These are phyloP conservation scores for Umbilicaria muhlenbergii DNA, from an alignment of 495 filamentous ascomycete genomes.

Conservation along the genomic window DNA sequence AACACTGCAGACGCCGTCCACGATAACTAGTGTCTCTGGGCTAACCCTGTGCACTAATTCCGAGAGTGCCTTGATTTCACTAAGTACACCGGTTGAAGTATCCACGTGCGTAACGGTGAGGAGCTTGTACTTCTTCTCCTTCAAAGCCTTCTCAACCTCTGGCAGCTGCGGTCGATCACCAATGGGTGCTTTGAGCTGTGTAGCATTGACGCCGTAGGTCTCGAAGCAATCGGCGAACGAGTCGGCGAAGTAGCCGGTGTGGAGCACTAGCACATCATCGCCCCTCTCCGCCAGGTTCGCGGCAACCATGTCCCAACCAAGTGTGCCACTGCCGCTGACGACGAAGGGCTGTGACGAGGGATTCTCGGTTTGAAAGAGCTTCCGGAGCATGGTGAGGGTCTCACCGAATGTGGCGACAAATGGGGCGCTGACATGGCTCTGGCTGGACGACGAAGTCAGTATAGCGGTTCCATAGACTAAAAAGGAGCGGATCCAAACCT, in stretches of 20 bases:
- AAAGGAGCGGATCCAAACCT: conserved; percentile 41
- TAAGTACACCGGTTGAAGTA: conserved; percentile 89
- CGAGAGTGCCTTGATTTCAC: conserved; percentile 70
- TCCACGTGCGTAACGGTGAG: conserved; percentile 95
- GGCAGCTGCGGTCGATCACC: conserved; percentile 76
- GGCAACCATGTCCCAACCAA: conserved; percentile 92
- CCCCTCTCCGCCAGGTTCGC: conserved; percentile 77
- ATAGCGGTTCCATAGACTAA: not conserved
- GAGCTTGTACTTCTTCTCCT: conserved; percentile 77
- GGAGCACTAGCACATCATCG: conserved; percentile 82
- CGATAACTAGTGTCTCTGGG: conserved; percentile 76
- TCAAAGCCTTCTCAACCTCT: conserved; percentile 73
- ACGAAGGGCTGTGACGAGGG: conserved; percentile 79
- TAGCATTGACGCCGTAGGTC: conserved; percentile 78
- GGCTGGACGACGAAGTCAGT: conserved; percentile 33
- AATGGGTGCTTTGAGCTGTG: conserved; percentile 76
- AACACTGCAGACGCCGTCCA: conserved; percentile 94
- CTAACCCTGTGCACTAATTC: conserved; percentile 72
- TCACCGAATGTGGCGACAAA: conserved; percentile 90
- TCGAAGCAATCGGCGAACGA: conserved; percentile 83
- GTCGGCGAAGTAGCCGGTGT: conserved; percentile 95
- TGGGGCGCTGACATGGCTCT: conserved; percentile 76
- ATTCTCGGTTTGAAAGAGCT: conserved; percentile 79
- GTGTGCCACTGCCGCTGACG: conserved; percentile 82
- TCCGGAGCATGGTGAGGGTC: conserved; percentile 69